Evolutionary conservation across 139 green algal genomes (phyloP).

Genomic region (Tetraselmis striata): DNA sequence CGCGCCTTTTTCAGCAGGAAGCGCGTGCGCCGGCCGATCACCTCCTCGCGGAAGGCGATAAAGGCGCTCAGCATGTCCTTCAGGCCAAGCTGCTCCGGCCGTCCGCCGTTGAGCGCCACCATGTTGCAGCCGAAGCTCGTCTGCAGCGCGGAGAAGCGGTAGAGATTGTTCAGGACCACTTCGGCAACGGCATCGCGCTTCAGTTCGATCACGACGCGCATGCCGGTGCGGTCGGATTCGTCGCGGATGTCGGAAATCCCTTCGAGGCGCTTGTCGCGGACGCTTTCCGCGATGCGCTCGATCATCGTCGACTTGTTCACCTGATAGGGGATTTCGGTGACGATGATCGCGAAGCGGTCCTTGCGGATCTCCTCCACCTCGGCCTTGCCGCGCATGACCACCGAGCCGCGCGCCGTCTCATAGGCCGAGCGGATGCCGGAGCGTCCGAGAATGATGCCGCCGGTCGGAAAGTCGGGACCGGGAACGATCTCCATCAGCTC

Average conservation of each 20-base stretch:
- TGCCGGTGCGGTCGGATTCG: slow-evolving; percentile 86
- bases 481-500: slow-evolving; percentile 80
- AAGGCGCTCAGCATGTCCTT: slow-evolving; percentile 67
- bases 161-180: slow-evolving; percentile 70
- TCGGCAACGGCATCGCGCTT: slow-evolving; percentile 41
- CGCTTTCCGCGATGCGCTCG: slow-evolving; percentile 72
- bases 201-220: slow-evolving; percentile 90
- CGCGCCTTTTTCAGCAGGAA: too few relatives aligned
- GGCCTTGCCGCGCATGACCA: slow-evolving; percentile 56
- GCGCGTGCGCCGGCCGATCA: too few relatives aligned
- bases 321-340: slow-evolving; percentile 89
- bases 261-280: slow-evolving; percentile 48
- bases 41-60: slow-evolving; percentile 81
- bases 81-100: slow-evolving; percentile 55
- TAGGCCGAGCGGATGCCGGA: slow-evolving; percentile 57
- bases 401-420: slow-evolving; percentile 49
- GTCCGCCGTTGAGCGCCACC: slow-evolving; percentile 57
- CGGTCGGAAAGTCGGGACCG: slow-evolving; percentile 94
- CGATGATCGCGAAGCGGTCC: slow-evolving; percentile 70
- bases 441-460: too few relatives aligned
- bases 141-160: slow-evolving; percentile 80
- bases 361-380: background rate
- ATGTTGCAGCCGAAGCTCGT: slow-evolving; percentile 72
- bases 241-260: slow-evolving; percentile 84
- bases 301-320: slow-evolving; percentile 82